Percentiles rank a stretch among this genome's conserved stretches.
These are phyloP conservation scores for Tausonia pullulans DNA, from an alignment of 1,284 basidiomycete genomes.

Conservation along the genomic window DNA sequence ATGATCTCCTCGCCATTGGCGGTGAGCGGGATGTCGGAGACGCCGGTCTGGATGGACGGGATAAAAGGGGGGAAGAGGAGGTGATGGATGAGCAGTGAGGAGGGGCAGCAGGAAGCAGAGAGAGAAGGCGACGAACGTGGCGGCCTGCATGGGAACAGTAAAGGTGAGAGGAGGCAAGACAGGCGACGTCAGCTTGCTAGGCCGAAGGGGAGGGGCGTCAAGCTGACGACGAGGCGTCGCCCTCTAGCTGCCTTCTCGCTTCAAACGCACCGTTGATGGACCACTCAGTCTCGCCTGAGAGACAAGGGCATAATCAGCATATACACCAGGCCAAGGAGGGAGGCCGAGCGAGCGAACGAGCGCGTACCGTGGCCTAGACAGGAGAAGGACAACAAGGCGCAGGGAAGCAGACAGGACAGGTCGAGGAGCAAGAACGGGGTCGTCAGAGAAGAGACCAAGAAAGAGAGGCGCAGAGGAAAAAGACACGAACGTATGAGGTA, in stretches of 20 bases:
- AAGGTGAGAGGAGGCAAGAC: neutral
- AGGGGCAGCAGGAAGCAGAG: neutral
- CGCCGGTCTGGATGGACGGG: slow-evolving; percentile 54
- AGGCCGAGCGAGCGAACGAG: too few species aligned
- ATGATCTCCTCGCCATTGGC: slow-evolving; percentile 65
- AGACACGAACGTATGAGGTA: slow-evolving; percentile 30
- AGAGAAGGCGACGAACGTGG: slow-evolving; percentile 44
- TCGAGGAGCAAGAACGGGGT: neutral
- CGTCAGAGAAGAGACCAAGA: neutral
- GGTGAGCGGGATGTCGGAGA: slow-evolving; percentile 76
- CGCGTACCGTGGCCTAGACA: slow-evolving; percentile 7
- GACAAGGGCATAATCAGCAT: neutral
- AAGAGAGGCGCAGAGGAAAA: neutral
- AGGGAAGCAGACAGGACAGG: slow-evolving; percentile 23
- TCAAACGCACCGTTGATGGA: slow-evolving; percentile 54
- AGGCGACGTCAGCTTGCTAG: neutral
- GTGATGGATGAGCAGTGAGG: neutral
- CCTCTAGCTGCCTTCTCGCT: slow-evolving; percentile 22
- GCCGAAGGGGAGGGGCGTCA: neutral
- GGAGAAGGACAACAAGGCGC: neutral
- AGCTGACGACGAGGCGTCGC: slow-evolving; percentile 11
- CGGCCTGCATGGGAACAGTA: slow-evolving; percentile 38
- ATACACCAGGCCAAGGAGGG: neutral
- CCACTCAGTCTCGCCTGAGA: slow-evolving; percentile 82
- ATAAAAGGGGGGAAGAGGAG: neutral